Evolutionary conservation across 2,329 filamentous ascomycete species (phyloP).

Genomic region (Colletotrichum orbiculare): DNA sequence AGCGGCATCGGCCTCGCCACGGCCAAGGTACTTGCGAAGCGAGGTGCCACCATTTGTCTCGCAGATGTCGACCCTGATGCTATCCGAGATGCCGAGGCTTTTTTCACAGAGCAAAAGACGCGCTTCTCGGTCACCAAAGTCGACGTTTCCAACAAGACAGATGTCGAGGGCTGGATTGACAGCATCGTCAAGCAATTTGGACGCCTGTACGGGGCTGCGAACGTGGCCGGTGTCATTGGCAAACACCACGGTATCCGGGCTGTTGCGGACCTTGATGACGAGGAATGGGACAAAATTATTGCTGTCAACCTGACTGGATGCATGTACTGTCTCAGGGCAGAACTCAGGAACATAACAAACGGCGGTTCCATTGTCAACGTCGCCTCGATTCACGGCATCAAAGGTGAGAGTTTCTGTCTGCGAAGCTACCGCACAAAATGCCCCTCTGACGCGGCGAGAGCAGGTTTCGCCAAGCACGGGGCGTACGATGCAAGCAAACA

Average conservation of each 20-base stretch:
- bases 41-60: constrained; percentile 51
- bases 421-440: not conserved
- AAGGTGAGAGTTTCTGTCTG: constrained; percentile 40
- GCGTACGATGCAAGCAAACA: constrained; percentile 55
- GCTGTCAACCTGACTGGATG: constrained; percentile 61
- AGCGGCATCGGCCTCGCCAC: constrained; percentile 55
- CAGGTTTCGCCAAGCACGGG: constrained; percentile 47
- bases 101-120: constrained; percentile 41
- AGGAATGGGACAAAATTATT: constrained; percentile 61
- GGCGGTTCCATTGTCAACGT: constrained; percentile 70
- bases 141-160: constrained; percentile 57
- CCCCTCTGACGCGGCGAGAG: constrained; percentile 18
- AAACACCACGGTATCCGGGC: constrained; percentile 52
- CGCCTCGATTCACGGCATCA: constrained; percentile 61
- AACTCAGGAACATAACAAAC: constrained; percentile 56
- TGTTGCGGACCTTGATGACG: constrained; percentile 55
- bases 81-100: constrained; percentile 44
- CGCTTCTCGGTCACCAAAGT: constrained; percentile 48
- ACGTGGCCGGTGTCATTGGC: constrained; percentile 64
- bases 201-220: constrained; percentile 64
- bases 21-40: constrained; percentile 49
- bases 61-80: constrained; percentile 50
- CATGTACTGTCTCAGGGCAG: constrained; percentile 61
- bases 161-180: constrained; percentile 64
- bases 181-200: constrained; percentile 60